phyloP scores from a whole-genome alignment of 1,284 basidiomycete species.

The Takashimella koratensis region DNA sequence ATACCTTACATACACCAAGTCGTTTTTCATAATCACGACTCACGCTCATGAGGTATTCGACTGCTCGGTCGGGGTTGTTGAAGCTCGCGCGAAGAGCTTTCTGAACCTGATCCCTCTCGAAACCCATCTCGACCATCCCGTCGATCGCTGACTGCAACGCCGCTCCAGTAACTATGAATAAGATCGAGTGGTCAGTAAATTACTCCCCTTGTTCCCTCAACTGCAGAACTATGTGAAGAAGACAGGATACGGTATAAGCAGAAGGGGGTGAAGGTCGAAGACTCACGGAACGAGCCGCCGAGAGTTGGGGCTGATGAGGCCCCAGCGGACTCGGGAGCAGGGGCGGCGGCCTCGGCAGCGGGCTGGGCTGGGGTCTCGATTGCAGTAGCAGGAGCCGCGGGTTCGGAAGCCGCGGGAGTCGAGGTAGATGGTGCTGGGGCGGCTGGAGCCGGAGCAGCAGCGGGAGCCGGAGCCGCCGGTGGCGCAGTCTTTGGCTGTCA shows the following conservation, averaged over 20 bases:
- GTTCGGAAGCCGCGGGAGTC: slow-evolving; percentile 44
- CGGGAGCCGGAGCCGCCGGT: slow-evolving; percentile 36
- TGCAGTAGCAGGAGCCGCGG: slow-evolving; percentile 43
- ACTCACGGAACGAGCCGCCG: slow-evolving; percentile 43
- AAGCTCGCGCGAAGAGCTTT: slow-evolving; percentile 87
- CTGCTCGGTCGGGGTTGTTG: slow-evolving; percentile 97
- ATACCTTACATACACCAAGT: too few species aligned
- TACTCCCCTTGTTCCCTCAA: too few species aligned
- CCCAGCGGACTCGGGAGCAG: slow-evolving; percentile 31
- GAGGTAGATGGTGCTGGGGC: slow-evolving; percentile 44
- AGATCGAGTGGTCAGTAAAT: too few species aligned
- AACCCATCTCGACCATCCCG: slow-evolving; percentile 94
- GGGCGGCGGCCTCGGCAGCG: slow-evolving; percentile 22
- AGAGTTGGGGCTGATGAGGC: slow-evolving; percentile 34
- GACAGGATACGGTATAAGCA: background rate
- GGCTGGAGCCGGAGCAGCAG: slow-evolving; percentile 32
- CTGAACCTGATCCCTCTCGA: slow-evolving; percentile 77
- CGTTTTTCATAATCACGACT: too few species aligned
- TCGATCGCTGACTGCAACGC: slow-evolving; percentile 70
- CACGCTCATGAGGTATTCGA: slow-evolving; percentile 94
- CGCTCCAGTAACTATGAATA: slow-evolving; percentile 59
- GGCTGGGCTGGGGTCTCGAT: slow-evolving; percentile 11
- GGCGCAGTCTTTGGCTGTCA: too few species aligned
- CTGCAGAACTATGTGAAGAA: too few species aligned
- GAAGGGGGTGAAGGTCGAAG: background rate